A percentile compares a stretch with the other conserved stretches of the same genome.
These are phyloP conservation scores for Lolium rigidum DNA, from an alignment of 176 grass and related monocot species.

Conservation along the genomic window DNA sequence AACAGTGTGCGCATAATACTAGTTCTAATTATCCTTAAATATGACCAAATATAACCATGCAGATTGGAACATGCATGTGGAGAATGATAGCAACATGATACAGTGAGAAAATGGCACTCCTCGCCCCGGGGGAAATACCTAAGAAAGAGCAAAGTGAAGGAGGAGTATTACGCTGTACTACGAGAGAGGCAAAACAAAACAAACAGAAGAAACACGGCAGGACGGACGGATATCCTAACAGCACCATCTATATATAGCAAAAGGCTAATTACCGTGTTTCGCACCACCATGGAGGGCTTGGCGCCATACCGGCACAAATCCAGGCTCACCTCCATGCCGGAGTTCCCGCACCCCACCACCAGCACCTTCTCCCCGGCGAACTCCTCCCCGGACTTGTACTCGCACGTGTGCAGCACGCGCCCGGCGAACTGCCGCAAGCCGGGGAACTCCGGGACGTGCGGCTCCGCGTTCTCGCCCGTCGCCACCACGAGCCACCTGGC, in stretches of 20 bases:
- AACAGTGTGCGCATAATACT: slow-evolving; percentile 11
- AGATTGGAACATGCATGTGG: slow-evolving; percentile 28
- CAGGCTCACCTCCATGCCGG: slow-evolving; percentile 98
- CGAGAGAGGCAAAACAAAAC: background rate
- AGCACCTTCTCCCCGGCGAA: slow-evolving; percentile 79
- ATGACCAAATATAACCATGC: slow-evolving; percentile 32
- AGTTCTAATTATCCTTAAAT: slow-evolving; percentile 30
- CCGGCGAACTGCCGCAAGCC: slow-evolving; percentile 56
- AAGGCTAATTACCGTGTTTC: slow-evolving; percentile 67
- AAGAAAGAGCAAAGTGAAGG: slow-evolving; percentile 12
- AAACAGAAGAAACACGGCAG: background rate
- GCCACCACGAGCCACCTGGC: slow-evolving; percentile 85
- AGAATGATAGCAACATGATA: slow-evolving; percentile 13
- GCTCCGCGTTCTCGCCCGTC: slow-evolving; percentile 94
- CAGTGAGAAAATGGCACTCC: background rate
- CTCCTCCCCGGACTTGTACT: slow-evolving; percentile 81
- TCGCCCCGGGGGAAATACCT: background rate
- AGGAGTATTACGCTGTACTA: background rate
- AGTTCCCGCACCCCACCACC: slow-evolving; percentile 94
- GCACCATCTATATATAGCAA: background rate
- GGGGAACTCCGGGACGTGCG: slow-evolving; percentile 52
- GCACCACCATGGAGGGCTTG: slow-evolving; percentile 75
- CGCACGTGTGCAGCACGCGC: slow-evolving; percentile 66
- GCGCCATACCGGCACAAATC: slow-evolving; percentile 84
- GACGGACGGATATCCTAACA: slow-evolving; percentile 1